These are phyloP conservation scores for Melanomma pulvis-pyrius DNA, from an alignment of 495 filamentous ascomycete species.

Conservation along the genomic window DNA sequence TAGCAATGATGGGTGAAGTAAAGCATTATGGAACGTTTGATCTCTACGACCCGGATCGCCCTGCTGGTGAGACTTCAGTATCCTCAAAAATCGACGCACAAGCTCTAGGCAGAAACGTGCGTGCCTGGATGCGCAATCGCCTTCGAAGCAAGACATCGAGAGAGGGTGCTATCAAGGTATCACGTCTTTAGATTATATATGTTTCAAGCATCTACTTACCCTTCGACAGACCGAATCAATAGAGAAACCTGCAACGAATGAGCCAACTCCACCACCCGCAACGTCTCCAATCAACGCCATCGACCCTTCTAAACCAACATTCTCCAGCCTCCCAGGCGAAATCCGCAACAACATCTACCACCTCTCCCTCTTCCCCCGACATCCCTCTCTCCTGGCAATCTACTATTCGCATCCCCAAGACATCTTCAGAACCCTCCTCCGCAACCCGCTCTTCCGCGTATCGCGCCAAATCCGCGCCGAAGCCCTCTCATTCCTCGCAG, in stretches of 20 bases:
- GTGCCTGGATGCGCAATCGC: neutral
- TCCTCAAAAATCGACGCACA: neutral
- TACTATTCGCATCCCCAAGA: neutral
- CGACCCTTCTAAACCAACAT: neutral
- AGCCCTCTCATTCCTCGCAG: slow-evolving; percentile 1
- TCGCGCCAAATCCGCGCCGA: neutral
- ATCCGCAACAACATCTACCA: neutral
- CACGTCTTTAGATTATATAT: too few species aligned
- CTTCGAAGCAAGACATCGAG: neutral
- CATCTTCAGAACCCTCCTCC: neutral
- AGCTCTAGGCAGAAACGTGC: neutral
- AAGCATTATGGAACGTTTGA: neutral
- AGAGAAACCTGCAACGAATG: too few species aligned
- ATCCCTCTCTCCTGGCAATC: neutral
- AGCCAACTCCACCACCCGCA: too few species aligned
- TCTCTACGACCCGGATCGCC: neutral
- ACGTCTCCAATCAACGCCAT: too few species aligned
- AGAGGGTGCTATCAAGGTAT: neutral
- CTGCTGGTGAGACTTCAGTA: neutral
- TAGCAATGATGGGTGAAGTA: neutral
- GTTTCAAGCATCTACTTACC: neutral
- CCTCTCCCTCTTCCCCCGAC: neutral
- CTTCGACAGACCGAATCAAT: neutral
- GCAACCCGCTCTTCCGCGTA: neutral
- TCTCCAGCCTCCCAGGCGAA: neutral